Base-by-base conservation (phyloP, 768 basidiomycete genomes). In the Piloderma croceum region DNA sequence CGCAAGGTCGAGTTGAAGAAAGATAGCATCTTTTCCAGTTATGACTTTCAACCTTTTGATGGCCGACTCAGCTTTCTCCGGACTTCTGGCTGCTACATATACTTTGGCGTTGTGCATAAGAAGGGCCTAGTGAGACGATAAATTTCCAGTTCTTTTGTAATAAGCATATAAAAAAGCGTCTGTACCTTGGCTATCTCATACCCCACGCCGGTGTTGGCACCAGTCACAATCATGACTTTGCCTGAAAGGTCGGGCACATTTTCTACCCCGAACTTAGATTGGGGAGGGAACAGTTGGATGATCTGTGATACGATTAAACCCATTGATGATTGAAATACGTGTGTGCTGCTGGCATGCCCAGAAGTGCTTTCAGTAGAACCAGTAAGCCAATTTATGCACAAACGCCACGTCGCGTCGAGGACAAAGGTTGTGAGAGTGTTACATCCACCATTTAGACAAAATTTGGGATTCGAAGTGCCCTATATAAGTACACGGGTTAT, bases 41-140 rank as follows among this genome's bases (percentile, higher is more conserved):
- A 34, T 51, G 12, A 38, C 13, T 44, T 77, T 68, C 42, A 87
- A 59, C 6, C 76, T 70, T 22, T 60, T 45, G 42, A 84, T 81
- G 0, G 79, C 79, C 3, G 49, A 51, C 3, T 68, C 60, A 1
- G 69, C 63, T 45, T 73, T 81, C 22, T 59, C 56, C 36, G 56
- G 45, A 38, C 51, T 67, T 15, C 80, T 69, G 7, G 64, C 61
- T 0, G 74, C 78, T 31, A 85, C 39, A 51, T 87, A 85, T 0
- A 86, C 81, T 39, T 73, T 82, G 7, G 81, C 82, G 50, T 81
- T 75, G 47, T 76, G 76, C 7, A 47, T 27, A 13, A 84, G 61
- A 6, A 83, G 68, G 2, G 60, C 70, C 74, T 79, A n/a, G n/a
- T n/a, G n/a, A n/a, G 41, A n/a, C n/a, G n/a, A n/a, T n/a, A n/a